Evolutionary conservation across 192 early-diverging fungal genomes (phyloP).

Genomic region (Linnemannia exigua): DNA sequence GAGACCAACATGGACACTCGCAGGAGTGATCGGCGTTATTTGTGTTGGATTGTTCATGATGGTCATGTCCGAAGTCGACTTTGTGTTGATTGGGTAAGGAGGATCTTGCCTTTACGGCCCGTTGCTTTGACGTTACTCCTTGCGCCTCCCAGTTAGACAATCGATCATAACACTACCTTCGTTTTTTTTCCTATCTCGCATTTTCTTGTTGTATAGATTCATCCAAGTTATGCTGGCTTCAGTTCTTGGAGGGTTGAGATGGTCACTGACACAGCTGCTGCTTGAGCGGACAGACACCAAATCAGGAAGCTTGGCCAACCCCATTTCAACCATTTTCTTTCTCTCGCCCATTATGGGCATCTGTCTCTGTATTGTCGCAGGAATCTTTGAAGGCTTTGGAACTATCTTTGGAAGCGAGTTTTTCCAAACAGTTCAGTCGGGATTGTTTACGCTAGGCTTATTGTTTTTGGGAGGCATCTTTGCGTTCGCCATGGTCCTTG

Average conservation of each 20-base stretch:
- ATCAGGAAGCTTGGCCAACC: conserved; percentile 88
- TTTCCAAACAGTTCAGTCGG: conserved; percentile 59
- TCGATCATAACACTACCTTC: neutral
- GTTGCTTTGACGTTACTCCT: neutral
- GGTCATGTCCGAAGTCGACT: conserved; percentile 88
- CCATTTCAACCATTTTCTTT: conserved; percentile 87
- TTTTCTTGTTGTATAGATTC: conserved; percentile 61
- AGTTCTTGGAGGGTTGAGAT: conserved; percentile 87
- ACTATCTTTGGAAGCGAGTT: conserved; percentile 68
- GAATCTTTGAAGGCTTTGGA: conserved; percentile 72
- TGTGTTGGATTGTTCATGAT: conserved; percentile 87
- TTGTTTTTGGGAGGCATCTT: conserved; percentile 83
- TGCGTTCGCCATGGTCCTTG: conserved; percentile 90
- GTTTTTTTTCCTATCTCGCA: neutral
- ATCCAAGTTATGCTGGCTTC: conserved; percentile 85
- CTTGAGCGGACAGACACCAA: conserved; percentile 69
- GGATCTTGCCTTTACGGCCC: no score
- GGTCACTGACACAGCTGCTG: conserved; percentile 91
- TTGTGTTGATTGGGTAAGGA: conserved; percentile 79
- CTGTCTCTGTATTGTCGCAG: conserved; percentile 75
- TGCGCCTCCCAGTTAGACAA: neutral
- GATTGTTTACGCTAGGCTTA: conserved; percentile 64
- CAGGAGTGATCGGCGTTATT: conserved; percentile 84
- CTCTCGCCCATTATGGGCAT: conserved; percentile 85
- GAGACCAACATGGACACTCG: conserved; percentile 76